phyloP scores from a whole-genome alignment of 2,329 filamentous ascomycete species.

The Coleophoma cylindrospora region DNA sequence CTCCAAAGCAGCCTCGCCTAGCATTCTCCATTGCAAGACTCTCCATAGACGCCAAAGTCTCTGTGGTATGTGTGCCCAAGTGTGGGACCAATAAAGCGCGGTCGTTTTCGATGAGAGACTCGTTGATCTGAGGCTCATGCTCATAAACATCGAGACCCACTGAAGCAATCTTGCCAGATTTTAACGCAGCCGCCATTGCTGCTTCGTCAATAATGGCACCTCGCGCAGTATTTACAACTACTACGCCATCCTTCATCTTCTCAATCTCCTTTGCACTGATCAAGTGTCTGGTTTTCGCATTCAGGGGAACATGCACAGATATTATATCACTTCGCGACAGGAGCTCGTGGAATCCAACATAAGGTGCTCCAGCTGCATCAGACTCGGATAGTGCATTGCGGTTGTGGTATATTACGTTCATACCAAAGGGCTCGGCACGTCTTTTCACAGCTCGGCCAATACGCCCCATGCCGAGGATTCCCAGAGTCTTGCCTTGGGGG shows the following conservation, averaged over 20 bases:
- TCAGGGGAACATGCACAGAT: constrained; percentile 72
- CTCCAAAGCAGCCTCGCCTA: constrained; percentile 3
- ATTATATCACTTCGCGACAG: constrained; percentile 65
- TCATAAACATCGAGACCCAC: constrained; percentile 77
- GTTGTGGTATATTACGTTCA: constrained; percentile 71
- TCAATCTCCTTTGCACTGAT: constrained; percentile 64
- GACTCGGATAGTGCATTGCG: constrained; percentile 51
- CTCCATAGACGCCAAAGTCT: constrained; percentile 31
- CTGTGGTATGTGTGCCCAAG: constrained; percentile 61
- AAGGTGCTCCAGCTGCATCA: constrained; percentile 46
- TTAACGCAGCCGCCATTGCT: constrained; percentile 68
- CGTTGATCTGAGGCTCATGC: constrained; percentile 65
- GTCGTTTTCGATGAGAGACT: constrained; percentile 51
- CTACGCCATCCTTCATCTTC: constrained; percentile 71
- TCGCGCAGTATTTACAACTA: constrained; percentile 75
- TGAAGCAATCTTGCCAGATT: constrained; percentile 60
- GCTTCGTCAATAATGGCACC: constrained; percentile 75
- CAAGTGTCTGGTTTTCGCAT: constrained; percentile 62
- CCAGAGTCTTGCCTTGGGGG: constrained; percentile 68
- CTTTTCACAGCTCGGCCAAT: constrained; percentile 67
- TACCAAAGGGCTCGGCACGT: constrained; percentile 68
- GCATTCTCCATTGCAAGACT: constrained; percentile 36
- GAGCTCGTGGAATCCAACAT: constrained; percentile 69
- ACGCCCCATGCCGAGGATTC: constrained; percentile 81
- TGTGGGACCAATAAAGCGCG: constrained; percentile 61